Conservation (phyloP, 2,329 filamentous ascomycete species). For the Trichoderma pleuroti region DNA sequence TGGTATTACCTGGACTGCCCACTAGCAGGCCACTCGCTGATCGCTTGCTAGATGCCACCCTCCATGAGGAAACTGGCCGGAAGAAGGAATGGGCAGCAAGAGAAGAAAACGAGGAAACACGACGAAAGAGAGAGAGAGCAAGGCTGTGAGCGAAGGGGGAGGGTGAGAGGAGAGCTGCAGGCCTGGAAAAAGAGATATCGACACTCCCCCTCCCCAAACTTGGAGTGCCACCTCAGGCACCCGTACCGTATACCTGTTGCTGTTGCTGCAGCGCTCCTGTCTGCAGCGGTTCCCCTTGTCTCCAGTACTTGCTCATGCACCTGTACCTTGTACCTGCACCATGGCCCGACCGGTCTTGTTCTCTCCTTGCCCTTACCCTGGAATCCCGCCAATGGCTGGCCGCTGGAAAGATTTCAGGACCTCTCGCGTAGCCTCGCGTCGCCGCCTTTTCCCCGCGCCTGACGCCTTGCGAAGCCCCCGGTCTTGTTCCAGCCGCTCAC, state of each 20-base stretch:
- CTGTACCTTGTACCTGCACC: background rate
- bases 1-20: background rate
- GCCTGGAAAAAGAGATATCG: background rate
- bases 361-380: constrained; percentile 5
- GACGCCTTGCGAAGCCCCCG: constrained; percentile 5
- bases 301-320: background rate
- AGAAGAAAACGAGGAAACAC: background rate
- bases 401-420: constrained; percentile 16
- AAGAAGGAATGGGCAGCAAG: background rate
- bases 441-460: constrained; percentile 18
- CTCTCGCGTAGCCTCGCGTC: constrained; percentile 18
- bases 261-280: background rate
- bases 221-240: background rate
- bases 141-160: constrained; percentile 9
- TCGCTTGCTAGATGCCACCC: background rate
- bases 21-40: background rate
- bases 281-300: background rate
- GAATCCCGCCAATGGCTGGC: constrained; percentile 1
- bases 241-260: background rate
- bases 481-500: constrained; percentile 8
- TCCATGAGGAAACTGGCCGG: background rate
- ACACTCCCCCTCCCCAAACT: background rate
- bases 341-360: constrained; percentile 6
- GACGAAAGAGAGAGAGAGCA: constrained; percentile 10
- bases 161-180: background rate